Conservation (phyloP, 2,329 filamentous ascomycete genomes). For the Alternaria conjuncta region DNA sequence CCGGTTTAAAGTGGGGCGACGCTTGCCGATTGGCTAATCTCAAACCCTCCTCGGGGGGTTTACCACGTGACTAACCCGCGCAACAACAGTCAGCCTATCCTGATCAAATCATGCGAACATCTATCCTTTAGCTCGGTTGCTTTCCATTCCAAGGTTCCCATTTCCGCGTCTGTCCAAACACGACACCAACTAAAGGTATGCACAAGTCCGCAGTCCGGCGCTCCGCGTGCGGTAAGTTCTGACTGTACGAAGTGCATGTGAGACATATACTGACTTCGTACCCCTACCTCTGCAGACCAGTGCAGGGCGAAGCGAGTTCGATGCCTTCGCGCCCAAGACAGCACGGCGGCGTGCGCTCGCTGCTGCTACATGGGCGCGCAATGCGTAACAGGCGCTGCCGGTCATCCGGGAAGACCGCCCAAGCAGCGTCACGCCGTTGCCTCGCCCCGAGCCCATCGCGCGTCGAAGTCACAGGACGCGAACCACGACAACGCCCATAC, state of each 20-base stretch:
- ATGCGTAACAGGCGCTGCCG: slow-evolving; percentile 10
- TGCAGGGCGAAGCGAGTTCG: slow-evolving; percentile 2
- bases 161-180: not conserved
- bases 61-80: not conserved
- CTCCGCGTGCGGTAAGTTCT: not conserved
- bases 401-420: not conserved
- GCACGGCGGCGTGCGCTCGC: not conserved
- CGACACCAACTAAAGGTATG: not conserved
- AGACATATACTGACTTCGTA: too few species aligned
- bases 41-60: not conserved
- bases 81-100: not conserved
- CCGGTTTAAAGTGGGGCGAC: not conserved
- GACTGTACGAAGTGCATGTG: too few species aligned
- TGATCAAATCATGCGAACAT: not conserved
- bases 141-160: not conserved
- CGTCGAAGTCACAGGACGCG: not conserved
- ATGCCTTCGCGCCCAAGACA: not conserved
- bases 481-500: not conserved
- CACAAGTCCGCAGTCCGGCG: not conserved
- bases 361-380: slow-evolving; percentile 4
- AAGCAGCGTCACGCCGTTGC: not conserved
- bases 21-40: not conserved
- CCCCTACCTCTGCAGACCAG: not conserved
- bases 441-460: not conserved
- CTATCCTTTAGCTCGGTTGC: not conserved